Evolutionary conservation across 225 moss, liverwort and hornwort genomes (phyloP).

Genomic region (Lunularia cruciata): DNA sequence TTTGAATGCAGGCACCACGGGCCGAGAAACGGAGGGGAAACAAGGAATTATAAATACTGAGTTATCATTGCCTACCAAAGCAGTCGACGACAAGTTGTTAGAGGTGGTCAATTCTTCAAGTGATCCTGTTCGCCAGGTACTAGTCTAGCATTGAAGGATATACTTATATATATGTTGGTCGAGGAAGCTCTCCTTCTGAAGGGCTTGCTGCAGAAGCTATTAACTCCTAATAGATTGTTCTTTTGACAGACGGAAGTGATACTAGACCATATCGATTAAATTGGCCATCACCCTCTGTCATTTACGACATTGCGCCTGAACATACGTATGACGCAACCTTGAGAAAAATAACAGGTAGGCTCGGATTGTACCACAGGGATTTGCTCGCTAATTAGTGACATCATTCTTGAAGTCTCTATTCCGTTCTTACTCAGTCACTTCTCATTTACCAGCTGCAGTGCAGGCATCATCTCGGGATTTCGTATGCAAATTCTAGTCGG

Average conservation of each 20-base stretch:
- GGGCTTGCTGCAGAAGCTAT: neutral
- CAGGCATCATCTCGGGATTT: too few species aligned
- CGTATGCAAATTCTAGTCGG: too few species aligned
- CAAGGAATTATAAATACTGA: too few species aligned
- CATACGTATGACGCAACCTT: constrained; percentile 38
- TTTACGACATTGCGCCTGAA: constrained; percentile 66
- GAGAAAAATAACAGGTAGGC: constrained; percentile 58
- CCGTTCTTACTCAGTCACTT: too few species aligned
- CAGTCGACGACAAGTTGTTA: too few species aligned
- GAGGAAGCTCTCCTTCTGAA: neutral
- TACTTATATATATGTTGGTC: neutral
- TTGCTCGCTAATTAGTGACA: too few species aligned
- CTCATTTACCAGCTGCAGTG: too few species aligned
- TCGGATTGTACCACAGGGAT: too few species aligned
- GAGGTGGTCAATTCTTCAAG: constrained; percentile 40
- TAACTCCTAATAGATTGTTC: constrained; percentile 59
- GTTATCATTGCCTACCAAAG: too few species aligned
- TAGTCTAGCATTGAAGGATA: neutral
- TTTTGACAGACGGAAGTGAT: constrained; percentile 80
- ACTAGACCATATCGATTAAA: constrained; percentile 62
- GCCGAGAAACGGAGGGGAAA: too few species aligned
- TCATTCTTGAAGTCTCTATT: too few species aligned
- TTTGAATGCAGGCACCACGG: too few species aligned
- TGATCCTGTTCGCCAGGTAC: constrained; percentile 68
- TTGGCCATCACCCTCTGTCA: constrained; percentile 62